Evolutionary conservation across 108 stramenopile genomes (phyloP).

Genomic region (Skeletonema costatum): DNA sequence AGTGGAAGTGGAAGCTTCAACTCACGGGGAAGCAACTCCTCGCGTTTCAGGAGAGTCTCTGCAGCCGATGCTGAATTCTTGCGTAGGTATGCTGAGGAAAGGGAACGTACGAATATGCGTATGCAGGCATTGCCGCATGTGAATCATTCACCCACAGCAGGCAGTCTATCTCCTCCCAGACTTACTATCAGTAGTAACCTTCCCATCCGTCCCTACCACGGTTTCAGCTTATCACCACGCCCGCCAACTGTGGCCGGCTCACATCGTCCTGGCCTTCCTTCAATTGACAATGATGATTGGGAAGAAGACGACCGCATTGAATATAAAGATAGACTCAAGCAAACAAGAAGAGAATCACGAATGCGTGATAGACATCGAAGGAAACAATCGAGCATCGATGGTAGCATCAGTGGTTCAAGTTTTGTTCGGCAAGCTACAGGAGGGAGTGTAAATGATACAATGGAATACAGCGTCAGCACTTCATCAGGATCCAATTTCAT

Average conservation of each 20-base stretch:
- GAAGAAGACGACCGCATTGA: conserved; percentile 47
- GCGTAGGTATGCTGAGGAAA: conserved; percentile 32
- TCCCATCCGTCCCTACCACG: neutral
- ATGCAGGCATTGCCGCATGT: neutral
- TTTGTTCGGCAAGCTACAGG: neutral
- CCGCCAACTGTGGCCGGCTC: conserved; percentile 42
- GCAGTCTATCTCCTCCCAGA: neutral
- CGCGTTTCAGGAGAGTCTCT: conserved; percentile 3
- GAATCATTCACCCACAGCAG: neutral
- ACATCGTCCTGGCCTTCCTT: conserved; percentile 42
- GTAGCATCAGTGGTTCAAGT: neutral
- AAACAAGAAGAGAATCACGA: conserved; percentile 1
- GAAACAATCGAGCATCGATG: conserved; percentile 1
- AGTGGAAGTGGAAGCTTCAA: conserved; percentile 1
- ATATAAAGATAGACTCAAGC: conserved; percentile 3
- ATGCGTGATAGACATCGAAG: conserved; percentile 6
- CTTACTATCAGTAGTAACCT: neutral
- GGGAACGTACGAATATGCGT: conserved; percentile 23
- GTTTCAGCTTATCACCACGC: conserved; percentile 9
- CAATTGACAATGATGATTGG: conserved; percentile 54
- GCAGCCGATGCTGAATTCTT: conserved; percentile 38
- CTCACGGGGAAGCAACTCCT: neutral
- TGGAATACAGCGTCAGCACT: neutral
- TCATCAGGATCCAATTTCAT: neutral
- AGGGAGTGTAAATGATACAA: neutral